A percentile compares a stretch with the other conserved stretches of the same genome.
phyloP scores from a whole-genome alignment of 805 yeast species.

The Metschnikowia bowlesiae region DNA sequence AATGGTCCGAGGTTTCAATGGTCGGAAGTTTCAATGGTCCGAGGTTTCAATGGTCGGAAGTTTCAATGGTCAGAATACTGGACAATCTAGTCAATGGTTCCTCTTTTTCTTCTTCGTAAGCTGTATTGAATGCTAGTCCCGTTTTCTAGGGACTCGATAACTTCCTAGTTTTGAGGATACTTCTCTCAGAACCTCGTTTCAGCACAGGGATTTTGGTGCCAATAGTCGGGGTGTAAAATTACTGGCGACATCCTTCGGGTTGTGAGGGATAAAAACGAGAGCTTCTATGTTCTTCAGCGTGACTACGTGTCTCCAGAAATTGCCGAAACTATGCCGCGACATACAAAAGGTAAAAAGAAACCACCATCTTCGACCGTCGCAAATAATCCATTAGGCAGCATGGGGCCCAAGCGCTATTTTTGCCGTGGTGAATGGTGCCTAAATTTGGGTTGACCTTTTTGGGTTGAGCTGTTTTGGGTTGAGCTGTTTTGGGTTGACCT shows the following conservation, averaged over 20 bases:
- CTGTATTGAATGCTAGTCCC: no score
- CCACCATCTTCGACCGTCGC: conserved; percentile 90
- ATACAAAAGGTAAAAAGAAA: conserved; percentile 91
- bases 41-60: no score
- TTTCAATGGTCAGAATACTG: no score
- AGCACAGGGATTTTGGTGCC: conserved; percentile 85
- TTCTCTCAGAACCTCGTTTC: conserved; percentile 86
- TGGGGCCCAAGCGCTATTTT: conserved; percentile 66
- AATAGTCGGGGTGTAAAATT: conserved; percentile 83
- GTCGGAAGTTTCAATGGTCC: no score
- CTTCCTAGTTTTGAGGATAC: no score
- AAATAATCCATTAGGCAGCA: conserved; percentile 98
- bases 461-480: conserved; percentile 31
- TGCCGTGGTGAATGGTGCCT: conserved; percentile 74
- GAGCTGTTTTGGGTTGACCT: conserved; percentile 30
- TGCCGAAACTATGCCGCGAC: conserved; percentile 74
- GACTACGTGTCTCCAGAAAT: conserved; percentile 57
- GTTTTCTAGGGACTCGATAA: no score
- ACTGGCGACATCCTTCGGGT: conserved; percentile 73
- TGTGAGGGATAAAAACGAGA: conserved; percentile 70
- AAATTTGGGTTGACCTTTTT: conserved; percentile 27
- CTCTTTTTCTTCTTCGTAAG: no score
- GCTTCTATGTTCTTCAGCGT: conserved; percentile 73
- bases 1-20: no score
- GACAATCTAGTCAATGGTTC: no score